Base-by-base conservation (phyloP, 164 flowering plant species). In the Hamamelis virginiana region DNA sequence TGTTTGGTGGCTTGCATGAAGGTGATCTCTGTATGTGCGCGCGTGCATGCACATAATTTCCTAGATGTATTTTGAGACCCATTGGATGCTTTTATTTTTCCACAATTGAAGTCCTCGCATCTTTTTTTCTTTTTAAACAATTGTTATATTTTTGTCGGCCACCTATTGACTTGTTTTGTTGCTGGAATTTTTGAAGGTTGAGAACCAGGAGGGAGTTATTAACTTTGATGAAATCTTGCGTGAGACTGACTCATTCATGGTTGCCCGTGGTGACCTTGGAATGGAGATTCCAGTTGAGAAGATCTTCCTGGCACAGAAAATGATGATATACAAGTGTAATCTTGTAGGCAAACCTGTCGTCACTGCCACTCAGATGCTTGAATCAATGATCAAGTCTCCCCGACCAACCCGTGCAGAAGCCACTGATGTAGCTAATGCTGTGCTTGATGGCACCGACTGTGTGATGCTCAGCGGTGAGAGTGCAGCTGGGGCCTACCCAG, bases 381-480 rank as follows among this genome's bases (percentile, higher is more conserved):
- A 91, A 69, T 91, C 97, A 46, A 91, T 89, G 97, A 91, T 89
- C 76, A 91, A 91, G 73, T 91, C 94, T 23, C 94, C 97, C 0
- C 74, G 97, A 21, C 97, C 97, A 33, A 91, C 94, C 19, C 89
- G 94, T 64, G 97, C 94, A 12, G 97, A 91, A 76, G 97, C 97
- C 18, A 89, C 94, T 15, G 97, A 91, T 74, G 97, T 91, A 9
- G 97, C 97, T 19, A 91, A 89, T 71, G 97, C 97, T 51, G 94
- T 91, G 21, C 91, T 91, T 41, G 94, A 89, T 73, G 97, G 97
- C 51, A 89, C 91, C 13, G 97, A 91, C 46, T 91, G 94, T 72
- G 97, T 91, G 67, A 91, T 91, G 97, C 92, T 91, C 12, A 91
- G 97, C 72, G 97, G 97, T 62, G 97, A 91, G 83, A 91, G 92